Evolutionary conservation across 2,329 filamentous ascomycete genomes (phyloP).

Genomic region (Apiospora pterosperma): DNA sequence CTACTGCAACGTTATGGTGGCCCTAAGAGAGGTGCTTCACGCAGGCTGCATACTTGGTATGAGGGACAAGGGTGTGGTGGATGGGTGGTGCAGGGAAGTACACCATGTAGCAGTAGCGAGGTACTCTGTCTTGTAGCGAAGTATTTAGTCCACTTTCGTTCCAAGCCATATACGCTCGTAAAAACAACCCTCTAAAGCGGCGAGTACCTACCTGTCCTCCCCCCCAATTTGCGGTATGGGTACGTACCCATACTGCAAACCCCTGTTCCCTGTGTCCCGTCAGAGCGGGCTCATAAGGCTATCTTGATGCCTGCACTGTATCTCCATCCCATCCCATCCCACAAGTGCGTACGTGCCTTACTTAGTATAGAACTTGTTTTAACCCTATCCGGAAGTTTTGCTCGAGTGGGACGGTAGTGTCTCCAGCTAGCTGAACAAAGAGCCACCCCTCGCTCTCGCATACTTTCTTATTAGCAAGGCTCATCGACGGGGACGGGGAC

Average conservation of each 20-base stretch:
- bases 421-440: conserved; percentile 1
- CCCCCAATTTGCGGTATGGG: background rate
- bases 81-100: conserved; percentile 6
- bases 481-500: background rate
- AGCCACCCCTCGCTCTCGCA: background rate
- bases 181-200: background rate
- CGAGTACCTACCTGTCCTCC: background rate
- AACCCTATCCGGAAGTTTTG: background rate
- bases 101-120: background rate
- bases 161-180: background rate
- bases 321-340: background rate
- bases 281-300: conserved; percentile 1
- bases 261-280: background rate
- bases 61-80: background rate
- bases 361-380: background rate
- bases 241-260: background rate
- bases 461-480: background rate
- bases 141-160: background rate
- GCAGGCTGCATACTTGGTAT: conserved; percentile 8
- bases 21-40: conserved; percentile 5
- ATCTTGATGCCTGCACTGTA: background rate
- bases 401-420: background rate
- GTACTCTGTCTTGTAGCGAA: background rate
- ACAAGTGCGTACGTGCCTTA: background rate
- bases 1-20: conserved; percentile 10